Base-by-base conservation (phyloP, 805 yeast species). In the Lipomyces yamadae region DNA sequence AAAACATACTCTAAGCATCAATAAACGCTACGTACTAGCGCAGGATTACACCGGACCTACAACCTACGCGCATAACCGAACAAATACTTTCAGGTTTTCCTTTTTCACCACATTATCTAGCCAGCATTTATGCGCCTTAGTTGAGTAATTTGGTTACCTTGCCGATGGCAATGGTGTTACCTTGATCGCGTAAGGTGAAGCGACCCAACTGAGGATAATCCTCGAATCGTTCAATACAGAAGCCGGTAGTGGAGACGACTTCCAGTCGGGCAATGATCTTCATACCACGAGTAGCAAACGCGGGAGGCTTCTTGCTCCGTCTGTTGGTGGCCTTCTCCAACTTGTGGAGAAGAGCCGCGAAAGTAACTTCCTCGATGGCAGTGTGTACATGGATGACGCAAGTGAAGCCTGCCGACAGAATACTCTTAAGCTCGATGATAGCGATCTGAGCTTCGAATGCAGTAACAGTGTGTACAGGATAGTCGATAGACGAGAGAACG, bases 381-480 rank as follows among this genome's bases (percentile, higher is more conserved):
- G 98, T 92, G 82, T 95, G 99, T 74, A 95, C 89, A 77, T 95
- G 99, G 97, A 95, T 94, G 64, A 95, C 98, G 85, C 98, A 95
- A 13, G 97, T 88, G 83, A 88, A 95, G 65, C 99, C 99, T 61
- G 96, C 88, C 3, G 99, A 91, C 76, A 95, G 83, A 76, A 95
- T 95, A 24, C 97, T 90, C 81, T 91, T 92, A 79, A 95, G 86
- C 81, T 95, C 99, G 66, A 95, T 97, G 80, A 95, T 91, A 64
- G 98, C 98, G 71, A 95, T 86, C 80, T 94, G 97, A 4, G 98
- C 98, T 81, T 92, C 97, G 77, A 95, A 95, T 73, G 84, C 86
- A 32, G 96, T 89, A 56, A 91, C 96, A 37, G 96, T 91, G 76
- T 90, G 91, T 58, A 95, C 96, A 53, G 99, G 99, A 76, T 87